A percentile compares a stretch with the other conserved stretches of the same genome.
phyloP scores from a whole-genome alignment of 768 basidiomycete genomes.

The Mycena olivaceomarginata region DNA sequence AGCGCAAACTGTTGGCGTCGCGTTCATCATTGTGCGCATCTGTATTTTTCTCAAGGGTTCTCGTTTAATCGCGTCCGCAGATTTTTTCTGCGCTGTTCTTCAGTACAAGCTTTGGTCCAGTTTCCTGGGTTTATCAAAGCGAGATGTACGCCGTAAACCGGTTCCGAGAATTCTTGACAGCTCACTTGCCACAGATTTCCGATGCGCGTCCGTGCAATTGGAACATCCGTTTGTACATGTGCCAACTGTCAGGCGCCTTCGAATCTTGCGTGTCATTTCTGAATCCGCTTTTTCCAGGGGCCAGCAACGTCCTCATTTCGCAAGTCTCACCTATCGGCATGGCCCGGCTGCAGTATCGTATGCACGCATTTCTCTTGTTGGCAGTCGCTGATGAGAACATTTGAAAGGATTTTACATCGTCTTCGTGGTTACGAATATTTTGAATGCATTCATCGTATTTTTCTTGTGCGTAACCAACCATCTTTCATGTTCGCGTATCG shows the following conservation, averaged over 20 bases:
- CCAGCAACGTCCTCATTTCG: constrained; percentile 43
- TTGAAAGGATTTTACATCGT: constrained; percentile 38
- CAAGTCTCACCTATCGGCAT: constrained; percentile 43
- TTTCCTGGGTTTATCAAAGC: constrained; percentile 57
- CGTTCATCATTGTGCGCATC: constrained; percentile 60
- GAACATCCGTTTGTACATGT: constrained; percentile 44
- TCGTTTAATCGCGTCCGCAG: constrained; percentile 70
- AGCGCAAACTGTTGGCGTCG: constrained; percentile 63
- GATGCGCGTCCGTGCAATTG: constrained; percentile 70
- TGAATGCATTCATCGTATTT: constrained; percentile 36
- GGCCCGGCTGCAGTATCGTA: constrained; percentile 34
- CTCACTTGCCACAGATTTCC: constrained; percentile 65
- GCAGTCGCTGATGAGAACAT: neutral
- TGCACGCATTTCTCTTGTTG: neutral
- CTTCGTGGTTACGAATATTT: constrained; percentile 38
- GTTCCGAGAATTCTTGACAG: constrained; percentile 45
- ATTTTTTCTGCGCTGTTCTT: constrained; percentile 69
- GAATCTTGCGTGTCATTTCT: neutral
- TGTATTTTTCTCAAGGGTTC: constrained; percentile 58
- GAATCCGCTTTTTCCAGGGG: constrained; percentile 14
- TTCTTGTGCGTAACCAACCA: constrained; percentile 37
- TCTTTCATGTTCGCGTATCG: neutral
- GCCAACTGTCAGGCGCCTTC: constrained; percentile 32
- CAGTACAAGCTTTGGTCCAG: constrained; percentile 71
- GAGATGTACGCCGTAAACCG: constrained; percentile 32